phyloP scores from a whole-genome alignment of 73 alveolate species.

The Tetrahymena thermophila region DNA sequence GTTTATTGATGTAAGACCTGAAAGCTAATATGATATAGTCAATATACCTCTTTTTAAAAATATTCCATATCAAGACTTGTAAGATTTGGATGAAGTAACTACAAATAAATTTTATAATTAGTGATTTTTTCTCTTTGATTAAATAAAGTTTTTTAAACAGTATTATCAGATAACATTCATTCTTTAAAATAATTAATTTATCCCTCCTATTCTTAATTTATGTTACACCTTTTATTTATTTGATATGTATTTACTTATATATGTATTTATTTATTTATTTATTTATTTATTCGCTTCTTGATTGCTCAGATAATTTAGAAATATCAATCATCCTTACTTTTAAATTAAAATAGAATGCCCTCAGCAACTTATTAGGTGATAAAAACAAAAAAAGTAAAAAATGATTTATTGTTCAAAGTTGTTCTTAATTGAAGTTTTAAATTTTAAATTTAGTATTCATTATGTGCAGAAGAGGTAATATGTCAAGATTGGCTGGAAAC shows the following conservation, averaged over 20 bases:
- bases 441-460: conserved; percentile 28
- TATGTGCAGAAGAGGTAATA: conserved; percentile 70
- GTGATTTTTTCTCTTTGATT: not conserved
- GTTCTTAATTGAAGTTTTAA: not conserved
- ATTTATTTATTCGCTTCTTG: too few relatives aligned
- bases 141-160: not conserved
- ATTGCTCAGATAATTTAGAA: too few relatives aligned
- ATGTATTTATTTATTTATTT: too few relatives aligned
- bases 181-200: not conserved
- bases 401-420: not conserved
- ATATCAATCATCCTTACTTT: too few relatives aligned
- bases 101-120: not conserved
- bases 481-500: conserved; percentile 52
- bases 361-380: not conserved
- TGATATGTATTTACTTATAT: too few relatives aligned
- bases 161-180: not conserved
- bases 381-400: not conserved
- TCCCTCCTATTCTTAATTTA: not conserved
- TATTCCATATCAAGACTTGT: conserved; percentile 34
- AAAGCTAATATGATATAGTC: conserved; percentile 47
- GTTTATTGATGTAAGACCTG: conserved; percentile 62
- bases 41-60: conserved; percentile 51
- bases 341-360: not conserved
- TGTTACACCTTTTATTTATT: not conserved
- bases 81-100: not conserved